Percentiles rank a stretch among this genome's conserved stretches.
Evolutionary conservation across 768 basidiomycete species (phyloP).

Genomic region (Calocybe gangraenosa): DNA sequence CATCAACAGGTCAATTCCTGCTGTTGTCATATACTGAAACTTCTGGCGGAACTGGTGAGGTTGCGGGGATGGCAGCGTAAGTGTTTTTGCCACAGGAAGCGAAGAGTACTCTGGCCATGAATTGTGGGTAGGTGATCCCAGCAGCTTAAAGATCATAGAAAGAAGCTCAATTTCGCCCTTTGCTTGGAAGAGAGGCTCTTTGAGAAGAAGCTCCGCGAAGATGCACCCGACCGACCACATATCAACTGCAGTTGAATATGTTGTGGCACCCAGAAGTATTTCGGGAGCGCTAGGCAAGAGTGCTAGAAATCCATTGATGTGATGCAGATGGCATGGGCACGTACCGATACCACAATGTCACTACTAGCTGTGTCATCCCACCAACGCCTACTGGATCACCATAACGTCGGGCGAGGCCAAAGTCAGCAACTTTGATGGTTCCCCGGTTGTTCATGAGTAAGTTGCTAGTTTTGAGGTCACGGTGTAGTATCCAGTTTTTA

Average conservation of each 20-base stretch:
- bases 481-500: conserved; percentile 95
- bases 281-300: conserved; percentile 74
- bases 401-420: conserved; percentile 92
- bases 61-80: conserved; percentile 73
- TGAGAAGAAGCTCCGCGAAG: conserved; percentile 91
- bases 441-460: conserved; percentile 98
- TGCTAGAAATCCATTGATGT: conserved; percentile 10
- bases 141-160: conserved; percentile 89
- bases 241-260: conserved; percentile 94
- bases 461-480: conserved; percentile 97
- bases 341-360: conserved; percentile 98
- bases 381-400: conserved; percentile 95
- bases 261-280: conserved; percentile 87
- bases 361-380: conserved; percentile 97
- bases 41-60: conserved; percentile 76
- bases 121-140: conserved; percentile 85
- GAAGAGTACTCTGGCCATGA: conserved; percentile 83
- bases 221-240: conserved; percentile 99
- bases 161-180: conserved; percentile 91
- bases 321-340: conserved; percentile 13
- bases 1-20: conserved; percentile 82
- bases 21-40: conserved; percentile 79
- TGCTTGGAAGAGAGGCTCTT: conserved; percentile 97
- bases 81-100: conserved; percentile 77
- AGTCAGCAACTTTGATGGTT: conserved; percentile 98